Evolutionary conservation across 202 grass and related monocot species (phyloP).

Genomic region (Digitaria exilis): DNA sequence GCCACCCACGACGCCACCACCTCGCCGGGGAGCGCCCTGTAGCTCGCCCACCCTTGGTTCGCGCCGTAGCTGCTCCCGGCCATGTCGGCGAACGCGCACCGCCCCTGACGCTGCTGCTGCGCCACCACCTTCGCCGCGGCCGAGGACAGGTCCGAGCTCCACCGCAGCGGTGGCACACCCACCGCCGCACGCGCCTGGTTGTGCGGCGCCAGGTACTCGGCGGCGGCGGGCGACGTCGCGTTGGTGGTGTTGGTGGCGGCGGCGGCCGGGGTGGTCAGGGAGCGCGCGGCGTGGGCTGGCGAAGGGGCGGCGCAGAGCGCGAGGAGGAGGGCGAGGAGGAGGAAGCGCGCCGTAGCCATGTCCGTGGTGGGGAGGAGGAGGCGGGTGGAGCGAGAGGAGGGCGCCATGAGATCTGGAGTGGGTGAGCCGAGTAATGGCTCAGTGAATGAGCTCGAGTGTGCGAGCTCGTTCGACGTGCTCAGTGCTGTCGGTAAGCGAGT

Average conservation of each 20-base stretch:
- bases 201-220: slow-evolving; percentile 65
- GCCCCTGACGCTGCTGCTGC: slow-evolving; percentile 37
- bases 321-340: no score
- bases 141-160: slow-evolving; percentile 51
- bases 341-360: slow-evolving; percentile 7
- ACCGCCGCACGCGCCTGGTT: slow-evolving; percentile 70
- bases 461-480: background rate
- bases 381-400: background rate
- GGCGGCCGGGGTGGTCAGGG: background rate
- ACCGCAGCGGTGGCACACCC: slow-evolving; percentile 49
- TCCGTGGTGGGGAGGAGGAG: background rate
- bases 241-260: no score
- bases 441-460: background rate
- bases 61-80: slow-evolving; percentile 58
- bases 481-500: slow-evolving; percentile 41
- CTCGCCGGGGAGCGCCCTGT: slow-evolving; percentile 50
- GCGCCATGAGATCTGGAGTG: slow-evolving; percentile 64
- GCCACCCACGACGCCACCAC: slow-evolving; percentile 72
- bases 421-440: slow-evolving; percentile 50
- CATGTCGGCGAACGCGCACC: slow-evolving; percentile 70
- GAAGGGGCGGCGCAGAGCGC: slow-evolving; percentile 9
- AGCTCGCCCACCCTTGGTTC: slow-evolving; percentile 80
- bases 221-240: background rate
- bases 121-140: slow-evolving; percentile 23
- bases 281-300: slow-evolving; percentile 21